Evolutionary conservation across 805 yeast genomes (phyloP).

Genomic region (Candida maesae): DNA sequence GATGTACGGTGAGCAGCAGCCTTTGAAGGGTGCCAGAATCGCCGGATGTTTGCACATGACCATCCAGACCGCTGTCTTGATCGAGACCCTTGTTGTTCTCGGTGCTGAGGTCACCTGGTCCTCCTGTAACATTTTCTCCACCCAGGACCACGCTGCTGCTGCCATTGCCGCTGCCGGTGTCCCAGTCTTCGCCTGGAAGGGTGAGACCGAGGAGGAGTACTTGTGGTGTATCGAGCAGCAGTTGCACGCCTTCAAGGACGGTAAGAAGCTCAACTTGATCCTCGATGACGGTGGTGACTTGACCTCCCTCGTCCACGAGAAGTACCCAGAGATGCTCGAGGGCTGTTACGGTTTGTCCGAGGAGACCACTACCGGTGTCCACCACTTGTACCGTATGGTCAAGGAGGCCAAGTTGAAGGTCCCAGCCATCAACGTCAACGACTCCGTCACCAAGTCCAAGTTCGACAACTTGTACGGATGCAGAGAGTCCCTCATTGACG

Average conservation of each 20-base stretch:
- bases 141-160: slow-evolving; percentile 99
- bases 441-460: slow-evolving; percentile 98
- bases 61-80: slow-evolving; percentile 97
- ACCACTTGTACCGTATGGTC: slow-evolving; percentile 95
- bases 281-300: slow-evolving; percentile 99
- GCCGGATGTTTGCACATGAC: slow-evolving; percentile 99
- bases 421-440: slow-evolving; percentile 99
- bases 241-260: slow-evolving; percentile 95
- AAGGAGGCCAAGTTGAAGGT: slow-evolving; percentile 87
- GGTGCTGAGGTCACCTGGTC: slow-evolving; percentile 99
- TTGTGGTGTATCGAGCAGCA: slow-evolving; percentile 99
- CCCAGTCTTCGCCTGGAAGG: slow-evolving; percentile 99
- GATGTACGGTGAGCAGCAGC: slow-evolving; percentile 88
- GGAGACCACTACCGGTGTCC: slow-evolving; percentile 99
- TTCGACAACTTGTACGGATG: slow-evolving; percentile 99
- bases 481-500: slow-evolving; percentile 97
- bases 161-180: slow-evolving; percentile 99
- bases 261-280: slow-evolving; percentile 91
- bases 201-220: slow-evolving; percentile 99
- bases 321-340: slow-evolving; percentile 95
- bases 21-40: slow-evolving; percentile 96
- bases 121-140: slow-evolving; percentile 98
- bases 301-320: slow-evolving; percentile 93
- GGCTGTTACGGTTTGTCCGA: slow-evolving; percentile 95
- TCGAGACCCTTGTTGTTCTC: slow-evolving; percentile 93